Base-by-base conservation (phyloP, 305 asterid genomes). In the Vinca major region DNA sequence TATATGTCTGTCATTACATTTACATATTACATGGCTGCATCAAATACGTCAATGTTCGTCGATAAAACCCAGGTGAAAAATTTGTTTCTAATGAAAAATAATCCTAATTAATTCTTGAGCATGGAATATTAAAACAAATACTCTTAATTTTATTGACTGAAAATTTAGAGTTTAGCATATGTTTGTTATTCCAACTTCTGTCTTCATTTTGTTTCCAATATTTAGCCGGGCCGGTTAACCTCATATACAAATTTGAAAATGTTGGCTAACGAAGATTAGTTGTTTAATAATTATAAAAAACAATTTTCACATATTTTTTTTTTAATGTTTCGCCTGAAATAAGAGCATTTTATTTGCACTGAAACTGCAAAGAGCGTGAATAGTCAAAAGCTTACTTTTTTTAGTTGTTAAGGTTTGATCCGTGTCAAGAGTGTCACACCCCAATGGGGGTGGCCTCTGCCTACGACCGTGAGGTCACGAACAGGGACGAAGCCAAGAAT, bases 11-110 rank as follows among this genome's bases (percentile, higher is more conserved):
- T 77, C 84, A 70, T 77, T 77, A 69, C 73, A 51, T 80, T 74
- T 61, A 63, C 69, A 72, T 56, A 50, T 6, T 49, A 45, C 17
- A 48, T 72, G 43, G 68, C 57, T 80, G 61, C 89, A 68, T 88
- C 71, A 74, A 80, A 83, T 70, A 69, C 80, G 86, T 85, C 91
- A 87, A 79, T 56, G 21, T 68, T 40, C 71, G 66, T 80, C 89
- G 93, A 83, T 82, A 79, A 80, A 82, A 78, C 79, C 90, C 82
- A 86, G 9, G 90, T 71, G 68, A 16, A 68, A 12, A 12, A 71
- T 80, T 76, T 82, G 80, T 81, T 78, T 68, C 50, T 47, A 66
- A 60, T 67, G 66, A 1, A 26, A 26, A 26, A 26, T 26, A 55
- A 74, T 40, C 43, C n/a, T 53, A 66, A 67, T 68, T 74, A 63